Base-by-base conservation (phyloP, 2,329 filamentous ascomycete genomes). In the Lecanicillium sp. region DNA sequence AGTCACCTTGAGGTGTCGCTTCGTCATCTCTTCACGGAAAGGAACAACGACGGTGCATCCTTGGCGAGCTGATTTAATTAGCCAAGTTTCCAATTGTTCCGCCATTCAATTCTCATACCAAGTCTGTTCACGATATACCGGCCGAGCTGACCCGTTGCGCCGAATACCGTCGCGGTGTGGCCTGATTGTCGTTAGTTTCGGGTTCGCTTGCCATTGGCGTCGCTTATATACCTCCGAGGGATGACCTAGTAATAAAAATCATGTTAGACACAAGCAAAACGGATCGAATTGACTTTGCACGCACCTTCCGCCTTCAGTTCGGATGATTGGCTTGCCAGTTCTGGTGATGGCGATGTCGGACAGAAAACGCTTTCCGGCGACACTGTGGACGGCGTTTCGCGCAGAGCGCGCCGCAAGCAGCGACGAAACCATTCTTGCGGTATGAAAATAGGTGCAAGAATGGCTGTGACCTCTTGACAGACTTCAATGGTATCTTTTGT, bases 121-220 rank as follows among this genome's bases (percentile, higher is more conserved):
- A 98, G 78, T 67, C 89, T 81, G 73, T 96, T 95, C 64, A 98
- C 93, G 64, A 98, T 95, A 69, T 98, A 98, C 65, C 93, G 84
- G 64, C 93, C 93, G 48, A 98, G 74, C 67, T 95, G 91, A 55
- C 93, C 93, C 53, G 90, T 96, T 62, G 93, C 93, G 70, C 93
- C 93, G 71, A 98, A 98, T 61, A 98, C 91, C 51, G 93, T 98
- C 53, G 87, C 91, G 54, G 90, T 96, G 72, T 97, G 90, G 57
- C 91, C 91, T 89, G 69, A 51, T 45, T 51, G 52, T 51, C 49
- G 54, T 66, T 57, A 64, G 61, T 48, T 44, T 55, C 50, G 51
- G 52, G 41, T 40, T 46, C 32, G 39, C 29, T 45, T n/a, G n/a
- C n/a, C 46, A 46, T 49, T 43, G 44, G 24, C 37, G 23, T 56